These are phyloP conservation scores for Conidiobolus incongruus DNA, from an alignment of 371 early-diverging fungal genomes.

Conservation along the genomic window DNA sequence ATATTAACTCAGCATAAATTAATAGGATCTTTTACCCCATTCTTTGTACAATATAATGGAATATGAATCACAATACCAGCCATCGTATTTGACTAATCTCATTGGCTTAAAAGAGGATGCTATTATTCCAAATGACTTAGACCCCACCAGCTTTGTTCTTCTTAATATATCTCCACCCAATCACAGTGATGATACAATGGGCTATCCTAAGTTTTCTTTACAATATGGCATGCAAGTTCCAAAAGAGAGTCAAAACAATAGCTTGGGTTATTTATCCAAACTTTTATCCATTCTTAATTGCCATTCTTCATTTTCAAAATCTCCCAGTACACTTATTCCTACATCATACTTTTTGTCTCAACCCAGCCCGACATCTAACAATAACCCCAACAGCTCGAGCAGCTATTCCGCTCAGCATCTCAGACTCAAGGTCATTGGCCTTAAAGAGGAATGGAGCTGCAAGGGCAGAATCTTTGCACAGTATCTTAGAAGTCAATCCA, in stretches of 20 bases:
- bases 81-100: conserved; percentile 7
- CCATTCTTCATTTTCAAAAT: no score
- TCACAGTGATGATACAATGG: no score
- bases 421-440: neutral
- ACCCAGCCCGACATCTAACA: no score
- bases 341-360: no score
- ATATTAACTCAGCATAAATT: neutral
- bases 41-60: conserved; percentile 5
- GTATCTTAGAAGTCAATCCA: neutral
- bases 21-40: conserved; percentile 10
- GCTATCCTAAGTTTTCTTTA: no score
- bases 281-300: no score
- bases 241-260: no score
- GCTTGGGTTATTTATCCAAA: no score
- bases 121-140: conserved; percentile 6
- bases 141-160: conserved; percentile 1
- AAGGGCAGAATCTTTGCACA: conserved; percentile 3
- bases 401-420: neutral
- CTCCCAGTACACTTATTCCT: no score
- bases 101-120: conserved; percentile 6
- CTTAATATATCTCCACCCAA: conserved; percentile 3
- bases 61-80: conserved; percentile 7
- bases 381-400: neutral
- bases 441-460: conserved; percentile 2
- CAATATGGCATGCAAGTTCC: no score